Percentiles rank a stretch among this genome's conserved stretches.
Conservation (phyloP, 129 eudicot species). For the Kitagawia praeruptora region DNA sequence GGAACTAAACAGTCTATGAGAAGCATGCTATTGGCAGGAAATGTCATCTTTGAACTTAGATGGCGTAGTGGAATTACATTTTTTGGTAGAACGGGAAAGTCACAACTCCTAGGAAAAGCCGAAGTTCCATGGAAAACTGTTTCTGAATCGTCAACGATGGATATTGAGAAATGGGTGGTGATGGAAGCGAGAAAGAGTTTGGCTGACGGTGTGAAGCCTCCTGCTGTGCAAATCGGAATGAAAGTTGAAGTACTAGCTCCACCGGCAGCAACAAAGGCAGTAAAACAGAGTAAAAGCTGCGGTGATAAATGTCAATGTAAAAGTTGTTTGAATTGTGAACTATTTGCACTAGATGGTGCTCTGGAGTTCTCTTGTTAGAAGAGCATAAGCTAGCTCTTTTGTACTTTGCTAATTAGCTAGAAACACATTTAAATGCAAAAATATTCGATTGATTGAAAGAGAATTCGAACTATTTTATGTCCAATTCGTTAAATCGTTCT, state of each 20-base stretch:
- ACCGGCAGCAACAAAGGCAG: neutral
- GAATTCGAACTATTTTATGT: no score
- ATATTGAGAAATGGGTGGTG: slow-evolving; percentile 42
- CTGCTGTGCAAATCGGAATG: slow-evolving; percentile 34
- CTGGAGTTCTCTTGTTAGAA: slow-evolving; percentile 1
- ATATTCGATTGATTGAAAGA: neutral
- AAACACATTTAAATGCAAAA: neutral
- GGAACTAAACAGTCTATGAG: slow-evolving; percentile 39
- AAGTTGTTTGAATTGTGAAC: neutral
- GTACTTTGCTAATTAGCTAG: neutral
- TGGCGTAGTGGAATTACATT: slow-evolving; percentile 15
- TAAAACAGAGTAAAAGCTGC: slow-evolving; percentile 10
- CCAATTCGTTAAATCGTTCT: no score
- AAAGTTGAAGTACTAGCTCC: slow-evolving; percentile 25
- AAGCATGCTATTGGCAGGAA: slow-evolving; percentile 24
- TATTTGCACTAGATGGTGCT: slow-evolving; percentile 2
- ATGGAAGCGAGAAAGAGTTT: slow-evolving; percentile 24
- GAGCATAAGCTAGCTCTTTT: slow-evolving; percentile 2
- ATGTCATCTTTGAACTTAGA: slow-evolving; percentile 44
- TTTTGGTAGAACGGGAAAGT: slow-evolving; percentile 34
- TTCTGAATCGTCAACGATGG: slow-evolving; percentile 37
- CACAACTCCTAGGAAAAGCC: slow-evolving; percentile 46
- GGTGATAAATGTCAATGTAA: neutral
- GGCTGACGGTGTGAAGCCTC: slow-evolving; percentile 34
- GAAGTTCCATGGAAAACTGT: slow-evolving; percentile 49